Percentiles rank a stretch among this genome's conserved stretches.
These are phyloP conservation scores for Ogataea nonfermentans DNA, from an alignment of 805 yeast genomes.

Conservation along the genomic window DNA sequence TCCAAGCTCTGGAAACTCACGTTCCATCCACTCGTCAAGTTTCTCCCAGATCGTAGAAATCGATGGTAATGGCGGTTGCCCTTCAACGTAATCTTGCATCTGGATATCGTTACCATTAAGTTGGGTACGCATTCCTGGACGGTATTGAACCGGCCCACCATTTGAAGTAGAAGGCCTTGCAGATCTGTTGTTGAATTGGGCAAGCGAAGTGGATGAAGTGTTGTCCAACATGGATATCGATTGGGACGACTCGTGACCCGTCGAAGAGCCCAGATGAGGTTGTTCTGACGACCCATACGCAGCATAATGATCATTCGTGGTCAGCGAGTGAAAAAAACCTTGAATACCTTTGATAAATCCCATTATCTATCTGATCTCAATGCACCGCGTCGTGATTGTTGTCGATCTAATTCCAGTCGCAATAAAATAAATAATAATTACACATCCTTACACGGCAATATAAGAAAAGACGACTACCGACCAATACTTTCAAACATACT, in stretches of 20 bases:
- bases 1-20: conserved; percentile 75
- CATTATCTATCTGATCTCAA: conserved; percentile 17
- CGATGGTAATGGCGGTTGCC: conserved; percentile 56
- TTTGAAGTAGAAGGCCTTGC: conserved; percentile 34
- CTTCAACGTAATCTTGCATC: conserved; percentile 40
- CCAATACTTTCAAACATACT: conserved; percentile 15
- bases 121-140: conserved; percentile 41
- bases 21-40: conserved; percentile 77
- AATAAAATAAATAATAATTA: conserved; percentile 5
- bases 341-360: conserved; percentile 33
- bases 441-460: conserved; percentile 7
- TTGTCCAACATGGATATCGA: conserved; percentile 32
- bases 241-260: conserved; percentile 27
- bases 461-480: background rate
- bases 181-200: conserved; percentile 39
- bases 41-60: conserved; percentile 86
- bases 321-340: conserved; percentile 45
- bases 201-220: conserved; percentile 34
- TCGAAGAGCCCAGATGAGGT: conserved; percentile 28
- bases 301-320: conserved; percentile 61
- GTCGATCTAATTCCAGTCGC: background rate
- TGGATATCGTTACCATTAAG: conserved; percentile 56
- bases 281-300: conserved; percentile 41
- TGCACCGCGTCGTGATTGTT: conserved; percentile 10
- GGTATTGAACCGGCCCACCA: conserved; percentile 40